Percentiles rank a stretch among this genome's conserved stretches.
Conservation (phyloP, 1,284 basidiomycete genomes). For the Heterobasidion occidentale region DNA sequence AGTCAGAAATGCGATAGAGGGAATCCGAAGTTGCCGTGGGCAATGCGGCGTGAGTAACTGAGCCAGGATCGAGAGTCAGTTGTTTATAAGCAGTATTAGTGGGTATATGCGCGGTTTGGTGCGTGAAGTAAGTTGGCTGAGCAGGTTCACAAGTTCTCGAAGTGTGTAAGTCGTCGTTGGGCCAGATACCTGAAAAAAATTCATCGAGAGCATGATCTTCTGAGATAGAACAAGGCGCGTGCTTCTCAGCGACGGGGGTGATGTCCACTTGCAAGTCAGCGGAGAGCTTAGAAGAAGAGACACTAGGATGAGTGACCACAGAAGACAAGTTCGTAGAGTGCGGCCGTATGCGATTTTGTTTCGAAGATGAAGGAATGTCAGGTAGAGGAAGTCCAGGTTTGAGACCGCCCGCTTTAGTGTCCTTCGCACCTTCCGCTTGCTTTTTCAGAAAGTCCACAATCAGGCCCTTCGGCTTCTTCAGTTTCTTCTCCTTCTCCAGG, state of each 20-base stretch:
- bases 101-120: not conserved
- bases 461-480: slow-evolving; percentile 11
- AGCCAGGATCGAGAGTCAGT: too few relatives aligned
- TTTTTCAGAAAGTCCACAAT: slow-evolving; percentile 19
- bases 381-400: slow-evolving; percentile 4
- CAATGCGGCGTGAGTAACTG: not conserved
- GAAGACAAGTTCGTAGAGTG: not conserved
- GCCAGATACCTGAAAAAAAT: not conserved
- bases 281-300: not conserved
- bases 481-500: not conserved
- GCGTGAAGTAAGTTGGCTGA: not conserved
- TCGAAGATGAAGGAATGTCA: not conserved
- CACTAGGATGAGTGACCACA: not conserved
- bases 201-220: too few relatives aligned
- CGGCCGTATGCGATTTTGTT: too few relatives aligned
- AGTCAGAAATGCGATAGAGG: too few relatives aligned
- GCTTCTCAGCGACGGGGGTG: not conserved
- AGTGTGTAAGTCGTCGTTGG: not conserved
- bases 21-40: not conserved
- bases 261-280: not conserved
- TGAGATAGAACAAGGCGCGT: too few relatives aligned
- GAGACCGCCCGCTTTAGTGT: slow-evolving; percentile 1
- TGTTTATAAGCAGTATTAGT: not conserved
- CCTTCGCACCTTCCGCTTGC: slow-evolving; percentile 10
- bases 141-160: not conserved